A percentile compares a stretch with the other conserved stretches of the same genome.
phyloP scores from a whole-genome alignment of 78 protist genomes.

The Emiliania huxleyi region DNA sequence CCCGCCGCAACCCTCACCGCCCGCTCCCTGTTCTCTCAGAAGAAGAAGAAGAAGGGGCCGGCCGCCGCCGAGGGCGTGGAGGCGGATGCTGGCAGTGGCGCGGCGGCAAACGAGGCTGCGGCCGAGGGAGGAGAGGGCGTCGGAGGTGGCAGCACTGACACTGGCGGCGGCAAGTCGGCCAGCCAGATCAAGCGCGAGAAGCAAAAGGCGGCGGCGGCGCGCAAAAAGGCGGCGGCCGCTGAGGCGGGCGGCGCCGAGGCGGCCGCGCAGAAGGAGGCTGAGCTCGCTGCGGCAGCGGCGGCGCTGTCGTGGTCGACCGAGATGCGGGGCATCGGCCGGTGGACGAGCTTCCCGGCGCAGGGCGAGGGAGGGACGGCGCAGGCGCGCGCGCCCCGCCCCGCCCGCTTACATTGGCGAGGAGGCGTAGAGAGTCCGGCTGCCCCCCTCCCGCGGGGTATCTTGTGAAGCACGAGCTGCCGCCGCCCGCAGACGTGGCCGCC shows the following conservation, averaged over 20 bases:
- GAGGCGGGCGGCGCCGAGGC: background rate
- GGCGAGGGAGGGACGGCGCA: background rate
- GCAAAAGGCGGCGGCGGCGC: background rate
- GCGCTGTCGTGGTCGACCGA: background rate
- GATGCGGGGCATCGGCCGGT: background rate
- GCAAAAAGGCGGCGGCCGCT: background rate
- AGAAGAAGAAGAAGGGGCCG: too few relatives aligned
- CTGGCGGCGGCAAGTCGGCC: background rate
- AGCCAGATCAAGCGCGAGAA: background rate
- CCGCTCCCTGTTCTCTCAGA: too few relatives aligned
- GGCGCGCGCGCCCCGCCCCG: too few relatives aligned
- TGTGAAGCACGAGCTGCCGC: too few relatives aligned
- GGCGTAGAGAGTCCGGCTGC: too few relatives aligned
- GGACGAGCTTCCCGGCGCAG: slow-evolving; percentile 35
- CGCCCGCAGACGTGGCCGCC: slow-evolving; percentile 70
- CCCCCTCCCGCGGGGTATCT: too few relatives aligned
- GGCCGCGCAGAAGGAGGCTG: background rate
- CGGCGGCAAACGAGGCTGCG: too few relatives aligned
- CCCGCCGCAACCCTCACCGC: too few relatives aligned
- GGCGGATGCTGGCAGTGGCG: too few relatives aligned
- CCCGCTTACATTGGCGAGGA: too few relatives aligned
- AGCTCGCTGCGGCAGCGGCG: background rate
- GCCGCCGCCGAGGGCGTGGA: too few relatives aligned
- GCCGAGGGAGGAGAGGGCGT: too few relatives aligned
- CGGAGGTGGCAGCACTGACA: background rate